Evolutionary conservation across 106 monocot genomes (phyloP), one percentile per base, ranked within the genome.

Genomic region (Cymbidium sinense): DNA sequence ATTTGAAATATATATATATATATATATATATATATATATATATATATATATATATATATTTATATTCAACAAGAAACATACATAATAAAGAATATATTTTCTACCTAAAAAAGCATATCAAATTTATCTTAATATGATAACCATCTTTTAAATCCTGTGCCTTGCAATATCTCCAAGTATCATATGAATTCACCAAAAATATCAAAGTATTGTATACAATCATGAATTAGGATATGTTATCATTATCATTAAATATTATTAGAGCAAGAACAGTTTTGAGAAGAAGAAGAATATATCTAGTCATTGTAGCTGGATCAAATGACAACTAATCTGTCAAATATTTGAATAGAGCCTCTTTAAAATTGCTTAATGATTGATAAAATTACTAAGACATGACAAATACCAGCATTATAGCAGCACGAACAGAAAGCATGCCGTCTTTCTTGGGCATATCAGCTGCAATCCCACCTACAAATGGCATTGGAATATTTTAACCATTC

Each of bases 381-480:
- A 31, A 73, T 15, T 23, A 17, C 47, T 67, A 33, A 31, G n/a
- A 47, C 7, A 52, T 1, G 6, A 64, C 20, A 64, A 44, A 81
- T 89, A 96, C 96, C 89, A 96, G 89, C 93, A 96, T 94, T 50
- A 86, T 88, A 77, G 89, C 88, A 52, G 96, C 96, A 80, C 93
- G 93, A 47, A 44, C 77, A 79, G 96, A 89, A 52, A 96, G 77
- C 29, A 76, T 29, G 54, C 87, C 87, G 72, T 82, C 79, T 67
- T 91, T 93, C 78, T 80, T 83, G 61, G 76, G 67, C 55, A 80
- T 78, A 62, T 83, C 83, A n/a, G 73, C 31, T 41, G 50, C 41
- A 79, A 78, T 88, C 20, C 79, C 80, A 31, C 84, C 88, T 73
- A 91, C 20, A 70, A 85, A 43, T 73, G 78, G 70, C 44, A 85